Evolutionary conservation across 352 stramenopile genomes (phyloP), one percentile per base, ranked within the genome.

Genomic region (Phytophthora citrophthora): DNA sequence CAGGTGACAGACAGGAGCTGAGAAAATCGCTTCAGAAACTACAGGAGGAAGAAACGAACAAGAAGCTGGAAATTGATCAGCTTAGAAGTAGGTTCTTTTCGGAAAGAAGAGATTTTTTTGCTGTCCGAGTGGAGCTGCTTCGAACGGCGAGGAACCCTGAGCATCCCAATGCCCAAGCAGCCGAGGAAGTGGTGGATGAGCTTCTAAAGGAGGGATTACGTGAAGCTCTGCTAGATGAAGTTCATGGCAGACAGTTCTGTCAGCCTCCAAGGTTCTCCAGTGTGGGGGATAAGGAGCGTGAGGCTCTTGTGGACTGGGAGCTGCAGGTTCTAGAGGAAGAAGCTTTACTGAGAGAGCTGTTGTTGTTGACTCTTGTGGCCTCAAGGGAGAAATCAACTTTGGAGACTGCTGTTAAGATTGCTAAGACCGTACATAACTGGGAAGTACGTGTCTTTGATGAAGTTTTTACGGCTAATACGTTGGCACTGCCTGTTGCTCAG

Each of bases 321-420:
- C 46, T 81, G 39, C 83, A 92, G 57, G 59, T 89, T 12, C 48
- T 90, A 8, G 40, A 86, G 26, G 83, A 92, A 58, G 79, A 86
- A 29, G 64, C 66, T n/a, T 53, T 92, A 18, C 46, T 90, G 56
- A 63, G 83, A 34, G 77, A 92, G 29, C 50, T 90, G 59, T 51
- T 89, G 40, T 39, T 92, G 58, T 48, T 90, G 8, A 74, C 68
- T 6, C 59, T 90, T 4, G 70, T 81, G 29, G 48, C 56, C 16
- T 81, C 74, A 8, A 76, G 68, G 1, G 77, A 88, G 39, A 77
- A 67, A 15, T 13, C 80, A 10, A 71, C 69, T 9, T 49, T 86
- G 13, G 16, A 60, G 0, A 56, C 61, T 12, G 73, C 75, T 1
- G 26, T 87, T 11, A 53, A 68, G 41, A 74, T 79, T n/a, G 61